phyloP scores from a whole-genome alignment of 2,329 filamentous ascomycete species.

The Phoma sp. region DNA sequence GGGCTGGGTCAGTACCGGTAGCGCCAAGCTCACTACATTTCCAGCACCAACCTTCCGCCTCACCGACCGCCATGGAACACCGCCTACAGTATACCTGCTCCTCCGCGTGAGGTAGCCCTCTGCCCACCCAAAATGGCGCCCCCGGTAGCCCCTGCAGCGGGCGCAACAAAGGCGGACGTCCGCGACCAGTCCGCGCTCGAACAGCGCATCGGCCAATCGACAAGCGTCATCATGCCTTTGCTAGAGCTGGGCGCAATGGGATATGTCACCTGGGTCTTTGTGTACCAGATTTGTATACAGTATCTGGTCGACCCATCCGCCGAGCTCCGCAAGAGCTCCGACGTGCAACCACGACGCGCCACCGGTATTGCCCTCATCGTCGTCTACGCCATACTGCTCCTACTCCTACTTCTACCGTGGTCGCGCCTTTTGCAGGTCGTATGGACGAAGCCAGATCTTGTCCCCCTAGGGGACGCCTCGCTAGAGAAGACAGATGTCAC shows the following conservation, averaged over 20 bases:
- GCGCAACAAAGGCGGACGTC: conserved; percentile 32
- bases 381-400: conserved; percentile 74
- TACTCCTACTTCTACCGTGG: conserved; percentile 71
- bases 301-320: conserved; percentile 66
- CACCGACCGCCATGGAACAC: conserved; percentile 3
- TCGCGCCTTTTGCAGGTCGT: conserved; percentile 73
- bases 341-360: conserved; percentile 53
- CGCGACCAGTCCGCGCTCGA: conserved; percentile 31
- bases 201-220: conserved; percentile 59
- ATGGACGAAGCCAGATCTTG: conserved; percentile 72
- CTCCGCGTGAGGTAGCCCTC: conserved; percentile 6
- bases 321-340: conserved; percentile 24
- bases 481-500: conserved; percentile 36
- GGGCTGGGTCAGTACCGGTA: neutral
- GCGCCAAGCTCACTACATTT: conserved; percentile 7
- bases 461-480: conserved; percentile 63
- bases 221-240: conserved; percentile 71
- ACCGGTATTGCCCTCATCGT: conserved; percentile 73
- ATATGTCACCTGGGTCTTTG: conserved; percentile 74
- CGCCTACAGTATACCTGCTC: neutral
- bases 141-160: conserved; percentile 17
- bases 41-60: neutral
- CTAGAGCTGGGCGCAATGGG: conserved; percentile 69
- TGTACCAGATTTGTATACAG: conserved; percentile 66
- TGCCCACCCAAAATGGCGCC: conserved; percentile 24